These are phyloP conservation scores for Podospora australis DNA, from an alignment of 495 filamentous ascomycete genomes.

Conservation along the genomic window DNA sequence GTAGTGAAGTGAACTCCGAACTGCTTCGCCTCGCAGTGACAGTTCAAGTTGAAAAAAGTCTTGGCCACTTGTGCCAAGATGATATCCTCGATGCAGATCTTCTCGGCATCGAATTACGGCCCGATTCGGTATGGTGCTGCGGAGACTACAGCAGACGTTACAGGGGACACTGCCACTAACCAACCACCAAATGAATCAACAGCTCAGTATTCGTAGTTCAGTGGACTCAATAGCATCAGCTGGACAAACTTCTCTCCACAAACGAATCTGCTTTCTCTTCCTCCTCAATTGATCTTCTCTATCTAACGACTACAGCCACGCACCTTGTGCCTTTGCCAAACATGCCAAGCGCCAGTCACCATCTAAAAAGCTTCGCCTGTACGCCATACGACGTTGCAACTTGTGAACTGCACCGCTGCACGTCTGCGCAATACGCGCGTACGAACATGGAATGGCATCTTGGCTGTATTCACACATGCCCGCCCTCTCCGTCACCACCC, in stretches of 20 bases:
- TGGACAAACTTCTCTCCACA: no score
- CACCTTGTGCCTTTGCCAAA: no score
- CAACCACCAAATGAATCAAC: no score
- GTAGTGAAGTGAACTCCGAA: no score
- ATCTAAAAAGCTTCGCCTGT: not conserved
- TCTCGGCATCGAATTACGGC: constrained; percentile 16
- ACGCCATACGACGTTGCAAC: not conserved
- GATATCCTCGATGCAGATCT: constrained; percentile 19
- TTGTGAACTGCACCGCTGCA: not conserved
- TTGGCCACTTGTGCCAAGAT: constrained; percentile 8
- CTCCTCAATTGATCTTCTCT: no score
- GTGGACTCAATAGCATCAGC: no score
- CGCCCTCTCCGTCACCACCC: no score
- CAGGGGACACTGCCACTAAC: no score
- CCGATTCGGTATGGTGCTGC: constrained; percentile 14
- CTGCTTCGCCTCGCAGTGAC: not conserved
- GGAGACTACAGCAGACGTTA: not conserved
- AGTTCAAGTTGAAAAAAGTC: not conserved
- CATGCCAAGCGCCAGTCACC: no score
- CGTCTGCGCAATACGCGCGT: constrained; percentile 4
- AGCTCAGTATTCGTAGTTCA: no score
- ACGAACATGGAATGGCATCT: no score
- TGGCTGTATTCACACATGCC: constrained; percentile 6
- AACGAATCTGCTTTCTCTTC: not conserved
- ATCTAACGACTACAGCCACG: no score